Evolutionary conservation across 805 yeast species (phyloP), one percentile per base, ranked within the genome.

Genomic region (Pichia eremophila): DNA sequence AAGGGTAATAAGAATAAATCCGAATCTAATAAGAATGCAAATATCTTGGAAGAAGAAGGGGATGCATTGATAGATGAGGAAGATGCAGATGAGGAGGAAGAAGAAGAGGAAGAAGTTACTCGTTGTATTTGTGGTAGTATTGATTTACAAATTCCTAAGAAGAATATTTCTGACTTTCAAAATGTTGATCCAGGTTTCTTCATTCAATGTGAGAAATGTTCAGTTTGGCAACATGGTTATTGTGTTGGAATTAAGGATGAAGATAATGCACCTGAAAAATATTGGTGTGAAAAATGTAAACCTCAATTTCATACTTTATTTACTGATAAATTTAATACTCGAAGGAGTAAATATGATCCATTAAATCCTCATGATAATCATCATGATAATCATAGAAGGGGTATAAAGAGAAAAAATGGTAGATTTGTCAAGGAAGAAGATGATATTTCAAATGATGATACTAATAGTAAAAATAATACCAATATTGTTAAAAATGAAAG

Each of bases 211-310:
- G 99, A 93, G 59, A 74, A 76, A 52, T 91, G 99, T 68, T 80
- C 86, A 18, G 96, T 84, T 8, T 91, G 99, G 99, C 99, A 91
- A 65, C 99, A 91, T 63, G 98, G 97, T 2, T 87, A 73, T 66
- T 91, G 99, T 70, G 96, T 91, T 36, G 95, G 96, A 1, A 79
- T 91, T 49, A 72, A 72, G 46, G 79, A 78, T 44, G 87, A 81
- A 51, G 79, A 77, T 14, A 82, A 78, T 44, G 86, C 88, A 2
- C 96, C 97, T 4, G 97, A 91, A 48, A 86, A 86, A 64, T 91
- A 93, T 65, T 88, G 90, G 86, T 91, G 99, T 71, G 99, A 91
- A 63, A 66, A 68, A 54, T 91, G 99, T 68, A 78, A 81, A 53
- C 97, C 97, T 0, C 90, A 85, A 31, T 67, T 85, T 42, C 99